Conservation (phyloP, 331 rosid species). For the Acacia pycnantha region DNA sequence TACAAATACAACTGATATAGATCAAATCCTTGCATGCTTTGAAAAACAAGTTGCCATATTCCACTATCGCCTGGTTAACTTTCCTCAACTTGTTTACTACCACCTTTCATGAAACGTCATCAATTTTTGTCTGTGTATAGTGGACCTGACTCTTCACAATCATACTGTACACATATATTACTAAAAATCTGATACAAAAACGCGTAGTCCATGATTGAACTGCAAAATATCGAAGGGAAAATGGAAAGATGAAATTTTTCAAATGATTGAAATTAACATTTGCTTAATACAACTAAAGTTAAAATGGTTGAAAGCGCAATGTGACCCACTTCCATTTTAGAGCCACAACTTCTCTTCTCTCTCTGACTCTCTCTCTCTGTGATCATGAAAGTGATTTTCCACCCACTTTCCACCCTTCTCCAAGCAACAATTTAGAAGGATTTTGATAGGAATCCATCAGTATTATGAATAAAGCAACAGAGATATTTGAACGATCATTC, state of each 20-base stretch:
- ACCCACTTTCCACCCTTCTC: not conserved
- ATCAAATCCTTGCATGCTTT: not conserved
- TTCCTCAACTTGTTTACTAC: not conserved
- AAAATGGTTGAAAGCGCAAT: not conserved
- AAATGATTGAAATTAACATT: not conserved
- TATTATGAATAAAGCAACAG: not conserved
- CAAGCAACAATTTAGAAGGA: not conserved
- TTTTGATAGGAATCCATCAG: not conserved
- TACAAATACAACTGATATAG: not conserved
- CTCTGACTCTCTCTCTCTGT: no score
- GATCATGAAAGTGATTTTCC: not conserved
- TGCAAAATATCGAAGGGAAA: not conserved
- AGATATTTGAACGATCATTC: slow-evolving; percentile 12
- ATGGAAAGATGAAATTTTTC: not conserved
- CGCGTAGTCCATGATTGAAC: not conserved
- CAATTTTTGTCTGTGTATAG: not conserved
- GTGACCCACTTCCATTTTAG: not conserved
- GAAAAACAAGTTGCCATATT: no score
- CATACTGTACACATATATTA: not conserved
- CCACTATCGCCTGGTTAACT: not conserved
- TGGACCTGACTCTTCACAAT: not conserved
- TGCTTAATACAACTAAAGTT: not conserved
- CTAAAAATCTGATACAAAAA: not conserved
- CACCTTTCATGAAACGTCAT: not conserved
- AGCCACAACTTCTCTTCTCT: not conserved